Evolutionary conservation across 768 basidiomycete genomes (phyloP), one percentile per base, ranked within the genome.

Genomic region (Hemileccinum impolitum): DNA sequence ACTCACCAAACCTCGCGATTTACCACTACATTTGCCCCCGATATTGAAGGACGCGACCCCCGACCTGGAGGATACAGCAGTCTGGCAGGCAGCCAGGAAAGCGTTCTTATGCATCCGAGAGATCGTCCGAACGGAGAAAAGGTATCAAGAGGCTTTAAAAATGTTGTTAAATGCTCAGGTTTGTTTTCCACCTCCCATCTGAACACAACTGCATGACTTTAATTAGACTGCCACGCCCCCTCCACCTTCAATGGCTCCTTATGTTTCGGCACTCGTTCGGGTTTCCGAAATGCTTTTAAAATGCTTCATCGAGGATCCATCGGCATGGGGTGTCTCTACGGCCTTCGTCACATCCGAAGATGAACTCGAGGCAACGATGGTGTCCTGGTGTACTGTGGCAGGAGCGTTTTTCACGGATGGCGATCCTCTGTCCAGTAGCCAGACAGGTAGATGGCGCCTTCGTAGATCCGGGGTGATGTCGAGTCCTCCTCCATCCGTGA

Each of bases 321-420:
- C 81, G 38, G 81, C 80, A 3, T 77, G 75, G 71, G 85, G 85
- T 9, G 78, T 86, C 26, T 77, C 81, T 11, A 70, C 74, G 6
- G 79, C 85, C 7, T 82, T 87, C 53, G 66, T 85, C 21, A 65
- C 72, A 0, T 71, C 68, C 41, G 75, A 82, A 57, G 72, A 76
- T 23, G 69, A 70, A n/a, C 61, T 86, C 18, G 79, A 83, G 54
- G 60, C 62, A 12, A 76, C 82, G 2, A 77, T 85, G 52, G 74
- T 83, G 40, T 70, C 72, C 1, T 87, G 83, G 80, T 58, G 64
- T 52, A 25, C 56, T 26, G 59, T 66, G 0, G 64, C 42, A 6
- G 64, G 64, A 34, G 52, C 58, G 1, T 76, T 78, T 56, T 79
- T 79, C 46, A 55, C 58, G 14, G 55, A 60, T n/a, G 41, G 31